Evolutionary conservation across 768 basidiomycete species (phyloP).

Genomic region (Albatrellus ellisii): DNA sequence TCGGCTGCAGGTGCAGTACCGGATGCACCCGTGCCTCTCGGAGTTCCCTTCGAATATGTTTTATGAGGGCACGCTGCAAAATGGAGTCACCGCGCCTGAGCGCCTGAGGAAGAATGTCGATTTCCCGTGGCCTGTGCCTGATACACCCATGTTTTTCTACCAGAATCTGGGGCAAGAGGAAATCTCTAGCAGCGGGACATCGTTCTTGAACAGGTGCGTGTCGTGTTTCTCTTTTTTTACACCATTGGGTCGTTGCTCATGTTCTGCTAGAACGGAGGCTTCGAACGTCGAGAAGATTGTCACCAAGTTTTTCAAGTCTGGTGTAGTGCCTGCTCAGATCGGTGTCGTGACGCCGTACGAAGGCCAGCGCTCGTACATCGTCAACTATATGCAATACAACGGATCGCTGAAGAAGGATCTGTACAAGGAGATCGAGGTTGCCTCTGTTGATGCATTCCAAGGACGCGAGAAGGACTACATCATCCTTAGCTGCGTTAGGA

Average conservation of each 20-base stretch:
- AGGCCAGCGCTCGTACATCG: conserved; percentile 95
- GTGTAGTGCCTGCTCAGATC: conserved; percentile 90
- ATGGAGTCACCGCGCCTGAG: conserved; percentile 98
- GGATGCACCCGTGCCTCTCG: conserved; percentile 98
- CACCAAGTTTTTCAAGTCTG: conserved; percentile 99
- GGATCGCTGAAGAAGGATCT: conserved; percentile 98
- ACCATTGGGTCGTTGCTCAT: conserved; percentile 2
- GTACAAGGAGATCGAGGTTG: conserved; percentile 99
- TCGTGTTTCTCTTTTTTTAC: conserved; percentile 2
- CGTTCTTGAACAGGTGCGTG: conserved; percentile 82
- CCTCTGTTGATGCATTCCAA: conserved; percentile 98
- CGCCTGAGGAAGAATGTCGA: conserved; percentile 95
- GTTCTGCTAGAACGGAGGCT: conserved; percentile 70
- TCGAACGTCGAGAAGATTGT: conserved; percentile 99
- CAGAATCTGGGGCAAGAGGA: conserved; percentile 99
- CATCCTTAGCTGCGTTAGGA: conserved; percentile 92
- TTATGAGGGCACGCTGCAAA: conserved; percentile 97
- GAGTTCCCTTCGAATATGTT: conserved; percentile 99
- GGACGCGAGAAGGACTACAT: conserved; percentile 99
- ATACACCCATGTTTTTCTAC: conserved; percentile 99
- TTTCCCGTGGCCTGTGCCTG: conserved; percentile 96
- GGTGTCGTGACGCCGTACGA: conserved; percentile 99
- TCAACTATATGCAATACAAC: conserved; percentile 99
- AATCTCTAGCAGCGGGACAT: conserved; percentile 96
- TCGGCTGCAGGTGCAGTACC: conserved; percentile 97